Conservation (phyloP, 2,329 filamentous ascomycete genomes). For the Lachnellula cervina region DNA sequence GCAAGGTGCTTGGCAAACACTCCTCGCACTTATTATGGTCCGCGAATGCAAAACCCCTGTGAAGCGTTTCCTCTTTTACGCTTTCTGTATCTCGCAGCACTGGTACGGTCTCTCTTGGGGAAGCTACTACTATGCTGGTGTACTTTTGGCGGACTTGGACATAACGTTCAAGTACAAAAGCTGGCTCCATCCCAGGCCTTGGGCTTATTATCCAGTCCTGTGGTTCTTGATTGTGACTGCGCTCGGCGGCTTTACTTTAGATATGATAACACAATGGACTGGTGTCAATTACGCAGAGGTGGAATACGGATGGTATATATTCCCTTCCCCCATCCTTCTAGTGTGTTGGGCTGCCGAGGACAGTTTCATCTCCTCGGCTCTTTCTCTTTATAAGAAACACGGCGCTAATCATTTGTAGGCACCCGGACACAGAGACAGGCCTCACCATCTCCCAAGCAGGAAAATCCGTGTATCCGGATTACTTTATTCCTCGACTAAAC, state of each 20-base stretch:
- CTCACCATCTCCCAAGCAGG: slow-evolving; percentile 33
- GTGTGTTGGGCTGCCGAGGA: no score
- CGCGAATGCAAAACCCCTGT: slow-evolving; percentile 40
- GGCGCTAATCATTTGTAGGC: slow-evolving; percentile 11
- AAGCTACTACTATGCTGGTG: slow-evolving; percentile 40
- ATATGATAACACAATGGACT: slow-evolving; percentile 13
- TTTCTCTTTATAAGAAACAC: no score
- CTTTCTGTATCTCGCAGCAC: slow-evolving; percentile 38
- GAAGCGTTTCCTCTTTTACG: slow-evolving; percentile 43
- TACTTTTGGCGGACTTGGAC: slow-evolving; percentile 42
- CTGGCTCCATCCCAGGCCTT: slow-evolving; percentile 33
- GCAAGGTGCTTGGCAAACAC: slow-evolving; percentile 41
- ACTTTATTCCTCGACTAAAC: slow-evolving; percentile 40
- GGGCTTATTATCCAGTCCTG: slow-evolving; percentile 34
- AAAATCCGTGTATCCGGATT: slow-evolving; percentile 36
- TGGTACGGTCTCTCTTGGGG: slow-evolving; percentile 46
- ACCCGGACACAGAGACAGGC: slow-evolving; percentile 38
- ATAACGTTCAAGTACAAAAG: slow-evolving; percentile 41
- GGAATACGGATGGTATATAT: slow-evolving; percentile 35
- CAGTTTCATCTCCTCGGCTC: no score
- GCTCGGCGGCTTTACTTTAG: slow-evolving; percentile 18
- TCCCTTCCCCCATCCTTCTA: no score
- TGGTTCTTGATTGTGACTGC: not conserved
- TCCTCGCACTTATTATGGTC: slow-evolving; percentile 39
- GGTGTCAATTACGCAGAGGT: slow-evolving; percentile 23